Percentiles rank a stretch among this genome's conserved stretches.
Conservation (phyloP, 1,284 basidiomycete species). For the Rhodotorula sp. region DNA sequence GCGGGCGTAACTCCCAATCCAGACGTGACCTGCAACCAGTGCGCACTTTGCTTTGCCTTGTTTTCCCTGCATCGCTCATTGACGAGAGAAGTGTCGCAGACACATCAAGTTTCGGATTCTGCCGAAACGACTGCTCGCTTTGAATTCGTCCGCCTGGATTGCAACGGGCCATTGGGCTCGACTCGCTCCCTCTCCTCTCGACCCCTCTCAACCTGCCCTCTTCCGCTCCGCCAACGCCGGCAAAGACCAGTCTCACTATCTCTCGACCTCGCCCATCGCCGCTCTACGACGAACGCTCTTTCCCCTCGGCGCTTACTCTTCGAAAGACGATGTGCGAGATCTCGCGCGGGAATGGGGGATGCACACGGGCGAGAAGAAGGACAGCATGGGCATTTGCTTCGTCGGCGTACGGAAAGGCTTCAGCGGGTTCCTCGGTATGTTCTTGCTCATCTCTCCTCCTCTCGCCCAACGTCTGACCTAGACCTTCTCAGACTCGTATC, state of each 20-base stretch:
- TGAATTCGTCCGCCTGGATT: conserved; percentile 24
- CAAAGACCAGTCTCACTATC: conserved; percentile 94
- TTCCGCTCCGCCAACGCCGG: conserved; percentile 61
- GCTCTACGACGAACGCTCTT: conserved; percentile 70
- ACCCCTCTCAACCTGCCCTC: conserved; percentile 59
- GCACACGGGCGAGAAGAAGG: conserved; percentile 72
- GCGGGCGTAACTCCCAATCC: conserved; percentile 83
- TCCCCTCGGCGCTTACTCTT: conserved; percentile 63
- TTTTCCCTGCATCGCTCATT: not conserved
- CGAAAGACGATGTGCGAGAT: conserved; percentile 70
- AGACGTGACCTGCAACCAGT: conserved; percentile 90
- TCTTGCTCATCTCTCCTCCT: not conserved
- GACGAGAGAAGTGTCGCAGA: not conserved
- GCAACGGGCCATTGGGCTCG: conserved; percentile 81
- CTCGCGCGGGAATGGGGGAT: conserved; percentile 68
- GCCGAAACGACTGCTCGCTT: conserved; percentile 59
- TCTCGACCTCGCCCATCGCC: conserved; percentile 69
- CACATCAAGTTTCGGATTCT: conserved; percentile 94
- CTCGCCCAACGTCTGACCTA: not conserved
- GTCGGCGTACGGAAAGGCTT: conserved; percentile 79
- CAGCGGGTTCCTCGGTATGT: conserved; percentile 67
- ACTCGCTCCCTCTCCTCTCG: conserved; percentile 31
- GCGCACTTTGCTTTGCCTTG: not conserved
- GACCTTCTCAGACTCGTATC: conserved; percentile 65
- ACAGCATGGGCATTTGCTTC: conserved; percentile 98